Evolutionary conservation across 208 protist species (phyloP), one percentile per base, ranked within the genome.

Genomic region (Leishmania braziliensis): DNA sequence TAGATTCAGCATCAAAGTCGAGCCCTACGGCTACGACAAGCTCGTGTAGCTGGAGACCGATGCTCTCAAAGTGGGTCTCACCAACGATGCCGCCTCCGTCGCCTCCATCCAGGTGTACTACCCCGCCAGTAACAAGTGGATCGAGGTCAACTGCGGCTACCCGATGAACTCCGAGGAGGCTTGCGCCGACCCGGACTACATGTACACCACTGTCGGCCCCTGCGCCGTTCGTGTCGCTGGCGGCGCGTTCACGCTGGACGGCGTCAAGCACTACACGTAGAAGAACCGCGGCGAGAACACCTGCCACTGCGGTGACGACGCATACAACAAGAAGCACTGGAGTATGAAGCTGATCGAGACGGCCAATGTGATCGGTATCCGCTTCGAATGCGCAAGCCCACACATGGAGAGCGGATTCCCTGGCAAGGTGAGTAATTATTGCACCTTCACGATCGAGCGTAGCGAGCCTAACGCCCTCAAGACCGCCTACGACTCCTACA

Each of bases 241-340:
- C 33, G 92, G 87, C 75, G 84, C 77, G 12, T 91, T 93, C 78
- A 75, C 60, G 33, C 79, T 93, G 26, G 85, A 91, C 73, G 85
- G 86, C 51, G 78, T 87, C 58, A 79, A 50, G 54, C 91, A 92
- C 77, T 62, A 68, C 46, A 81, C 82, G 18, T 63, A 80, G 77
- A 26, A 79, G 53, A 85, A 82, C 77, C 77, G 82, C 65, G 81
- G 53, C 74, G 73, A 29, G 50, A 78, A 91, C 85, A 91, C 85
- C 14, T 77, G 91, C 51, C 91, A 95, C 86, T 86, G 89, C 63
- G 91, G 91, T 33, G 75, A 78, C 36, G 85, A 92, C 60, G 86
- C 89, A 16, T 93, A 90, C 68, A 76, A 91, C 76, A 92, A 90
- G 89, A 90, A 92, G 81, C 85, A 88, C 68, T 95, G 92, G 92